Percentiles rank a stretch among this genome's conserved stretches.
Evolutionary conservation across 2,329 filamentous ascomycete genomes (phyloP).

Genomic region (Bipolaris cookei): DNA sequence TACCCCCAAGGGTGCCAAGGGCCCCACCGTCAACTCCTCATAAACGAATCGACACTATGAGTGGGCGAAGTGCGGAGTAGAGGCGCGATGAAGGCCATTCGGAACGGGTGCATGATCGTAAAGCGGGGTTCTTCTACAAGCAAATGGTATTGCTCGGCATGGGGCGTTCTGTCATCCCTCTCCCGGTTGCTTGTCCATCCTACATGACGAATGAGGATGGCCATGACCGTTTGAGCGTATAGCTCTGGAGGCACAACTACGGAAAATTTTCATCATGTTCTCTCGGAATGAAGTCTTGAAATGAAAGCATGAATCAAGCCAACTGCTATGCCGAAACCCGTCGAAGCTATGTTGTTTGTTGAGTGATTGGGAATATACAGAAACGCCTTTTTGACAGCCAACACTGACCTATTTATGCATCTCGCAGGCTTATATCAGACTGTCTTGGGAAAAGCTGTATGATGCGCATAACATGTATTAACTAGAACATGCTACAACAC

Average conservation of each 20-base stretch:
- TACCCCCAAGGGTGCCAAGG: conserved; percentile 81
- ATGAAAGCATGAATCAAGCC: conserved; percentile 40
- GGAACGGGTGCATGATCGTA: conserved; percentile 40
- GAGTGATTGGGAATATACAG: conserved; percentile 1
- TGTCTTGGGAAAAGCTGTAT: background rate
- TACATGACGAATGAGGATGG: conserved; percentile 40
- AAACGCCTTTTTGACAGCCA: background rate
- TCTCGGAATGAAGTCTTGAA: conserved; percentile 38
- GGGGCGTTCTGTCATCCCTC: conserved; percentile 48
- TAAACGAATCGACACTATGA: conserved; percentile 21
- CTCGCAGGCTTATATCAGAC: background rate
- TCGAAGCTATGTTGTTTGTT: background rate
- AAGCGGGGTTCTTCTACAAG: conserved; percentile 42
- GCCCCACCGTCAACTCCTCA: conserved; percentile 54
- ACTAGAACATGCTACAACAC: background rate
- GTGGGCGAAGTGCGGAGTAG: conserved; percentile 24
- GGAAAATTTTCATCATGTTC: conserved; percentile 50
- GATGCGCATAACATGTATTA: background rate
- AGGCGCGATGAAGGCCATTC: conserved; percentile 35
- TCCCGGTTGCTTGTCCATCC: conserved; percentile 43
- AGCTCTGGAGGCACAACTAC: conserved; percentile 48
- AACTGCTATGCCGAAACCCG: conserved; percentile 9
- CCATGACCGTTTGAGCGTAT: conserved; percentile 34
- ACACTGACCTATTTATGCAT: background rate
- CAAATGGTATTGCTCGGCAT: conserved; percentile 48